phyloP scores from a whole-genome alignment of 2,329 filamentous ascomycete species.

The Exophiala aquamarina region DNA sequence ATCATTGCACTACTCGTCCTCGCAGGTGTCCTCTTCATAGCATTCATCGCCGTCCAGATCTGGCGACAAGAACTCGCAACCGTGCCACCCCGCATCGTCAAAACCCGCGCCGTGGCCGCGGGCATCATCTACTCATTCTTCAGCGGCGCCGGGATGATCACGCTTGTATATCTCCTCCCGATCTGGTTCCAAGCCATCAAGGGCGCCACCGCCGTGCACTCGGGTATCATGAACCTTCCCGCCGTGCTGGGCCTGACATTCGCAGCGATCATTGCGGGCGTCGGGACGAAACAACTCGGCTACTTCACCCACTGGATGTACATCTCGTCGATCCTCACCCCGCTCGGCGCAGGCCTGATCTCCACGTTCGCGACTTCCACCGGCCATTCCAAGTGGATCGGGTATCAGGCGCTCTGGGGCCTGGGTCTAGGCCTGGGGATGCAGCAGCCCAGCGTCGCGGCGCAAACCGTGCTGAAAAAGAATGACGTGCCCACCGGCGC shows the following conservation, averaged over 20 bases:
- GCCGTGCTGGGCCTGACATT: conserved; percentile 24
- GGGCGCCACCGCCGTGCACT: conserved; percentile 34
- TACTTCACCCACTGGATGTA: conserved; percentile 39
- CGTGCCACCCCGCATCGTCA: conserved; percentile 55
- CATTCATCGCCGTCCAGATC: conserved; percentile 50
- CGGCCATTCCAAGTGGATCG: conserved; percentile 31
- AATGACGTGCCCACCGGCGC: conserved; percentile 31
- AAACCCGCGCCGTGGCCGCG: conserved; percentile 52
- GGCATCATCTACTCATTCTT: conserved; percentile 44
- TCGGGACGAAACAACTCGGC: conserved; percentile 30
- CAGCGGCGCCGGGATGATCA: conserved; percentile 22
- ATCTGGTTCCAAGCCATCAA: conserved; percentile 34
- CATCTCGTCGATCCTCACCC: conserved; percentile 29
- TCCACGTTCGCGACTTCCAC: conserved; percentile 30
- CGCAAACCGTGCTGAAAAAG: conserved; percentile 29
- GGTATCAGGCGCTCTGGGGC: conserved; percentile 34
- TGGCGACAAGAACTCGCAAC: conserved; percentile 57
- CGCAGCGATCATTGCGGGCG: conserved; percentile 23
- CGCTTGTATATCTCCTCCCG: conserved; percentile 29
- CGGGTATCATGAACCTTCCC: conserved; percentile 28
- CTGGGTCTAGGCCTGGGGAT: conserved; percentile 32
- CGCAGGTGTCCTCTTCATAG: conserved; percentile 33
- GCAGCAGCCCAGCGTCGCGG: conserved; percentile 29
- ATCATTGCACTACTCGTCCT: conserved; percentile 36
- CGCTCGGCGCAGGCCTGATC: conserved; percentile 33